Percentiles rank a stretch among this genome's conserved stretches.
phyloP scores from a whole-genome alignment of 805 yeast genomes.

The Yamadazyma laniorum region DNA sequence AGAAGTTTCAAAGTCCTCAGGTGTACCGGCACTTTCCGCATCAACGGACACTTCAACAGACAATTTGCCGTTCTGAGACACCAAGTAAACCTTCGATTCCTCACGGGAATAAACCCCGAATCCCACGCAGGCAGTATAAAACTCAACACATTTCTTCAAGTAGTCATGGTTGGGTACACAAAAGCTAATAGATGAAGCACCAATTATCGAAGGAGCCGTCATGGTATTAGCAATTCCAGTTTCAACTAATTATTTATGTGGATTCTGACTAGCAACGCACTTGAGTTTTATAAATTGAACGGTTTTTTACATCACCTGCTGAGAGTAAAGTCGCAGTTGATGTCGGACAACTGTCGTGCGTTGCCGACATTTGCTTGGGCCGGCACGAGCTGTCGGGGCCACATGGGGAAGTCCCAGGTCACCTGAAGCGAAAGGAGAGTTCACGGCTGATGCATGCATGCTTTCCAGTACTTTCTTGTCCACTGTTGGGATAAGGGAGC shows the following conservation, averaged over 20 bases:
- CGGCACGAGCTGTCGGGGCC: too few relatives aligned
- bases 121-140: constrained; percentile 52
- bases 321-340: constrained; percentile 1
- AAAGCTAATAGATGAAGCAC: constrained; percentile 51
- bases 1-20: constrained; percentile 17
- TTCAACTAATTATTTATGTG: background rate
- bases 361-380: background rate
- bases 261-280: background rate
- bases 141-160: constrained; percentile 47
- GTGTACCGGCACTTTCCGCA: constrained; percentile 15
- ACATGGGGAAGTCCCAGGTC: too few relatives aligned
- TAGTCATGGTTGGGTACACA: constrained; percentile 50
- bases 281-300: constrained; percentile 2
- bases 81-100: constrained; percentile 19
- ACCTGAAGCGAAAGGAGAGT: too few relatives aligned
- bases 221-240: constrained; percentile 13
- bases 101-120: constrained; percentile 23
- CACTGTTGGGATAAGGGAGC: too few relatives aligned
- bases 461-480: too few relatives aligned
- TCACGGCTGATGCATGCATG: too few relatives aligned
- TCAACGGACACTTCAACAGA: constrained; percentile 21
- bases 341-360: constrained; percentile 11
- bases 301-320: constrained; percentile 9
- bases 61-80: constrained; percentile 21
- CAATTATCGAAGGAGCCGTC: constrained; percentile 49